A percentile compares a stretch with the other conserved stretches of the same genome.
phyloP scores from a whole-genome alignment of 2,329 filamentous ascomycete genomes.

The Arthroderma sp. region DNA sequence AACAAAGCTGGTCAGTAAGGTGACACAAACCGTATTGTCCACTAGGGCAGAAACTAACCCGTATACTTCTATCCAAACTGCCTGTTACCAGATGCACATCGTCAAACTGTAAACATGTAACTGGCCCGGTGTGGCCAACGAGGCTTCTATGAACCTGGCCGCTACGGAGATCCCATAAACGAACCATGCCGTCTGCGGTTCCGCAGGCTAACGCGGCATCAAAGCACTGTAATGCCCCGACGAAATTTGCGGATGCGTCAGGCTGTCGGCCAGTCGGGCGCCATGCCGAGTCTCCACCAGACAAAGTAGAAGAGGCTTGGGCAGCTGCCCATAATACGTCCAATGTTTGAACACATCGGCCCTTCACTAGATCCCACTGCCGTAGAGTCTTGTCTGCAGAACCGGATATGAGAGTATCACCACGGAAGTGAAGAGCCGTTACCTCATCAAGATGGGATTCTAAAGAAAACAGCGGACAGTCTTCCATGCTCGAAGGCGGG shows the following conservation, averaged over 20 bases:
- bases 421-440: slow-evolving; percentile 81
- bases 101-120: slow-evolving; percentile 91
- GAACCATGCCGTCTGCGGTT: slow-evolving; percentile 93
- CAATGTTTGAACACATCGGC: slow-evolving; percentile 91
- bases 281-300: slow-evolving; percentile 52
- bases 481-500: slow-evolving; percentile 61
- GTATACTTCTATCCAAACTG: slow-evolving; percentile 79
- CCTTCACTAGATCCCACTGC: slow-evolving; percentile 95
- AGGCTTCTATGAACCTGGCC: slow-evolving; percentile 94
- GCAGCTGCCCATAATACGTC: slow-evolving; percentile 97
- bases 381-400: slow-evolving; percentile 94
- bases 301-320: slow-evolving; percentile 62
- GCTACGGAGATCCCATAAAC: slow-evolving; percentile 89
- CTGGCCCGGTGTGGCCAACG: slow-evolving; percentile 87
- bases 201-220: slow-evolving; percentile 91
- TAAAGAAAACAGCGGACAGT: slow-evolving; percentile 79
- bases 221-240: slow-evolving; percentile 88
- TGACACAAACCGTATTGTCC: too few relatives aligned
- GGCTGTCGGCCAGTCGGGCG: slow-evolving; percentile 51
- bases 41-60: slow-evolving; percentile 47
- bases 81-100: slow-evolving; percentile 90
- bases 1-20: slow-evolving; percentile 2
- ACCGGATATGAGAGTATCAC: slow-evolving; percentile 82
- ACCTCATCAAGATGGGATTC: slow-evolving; percentile 88
- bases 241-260: slow-evolving; percentile 68